Base-by-base conservation (phyloP, 2,329 filamentous ascomycete species). In the Fusarium citri region DNA sequence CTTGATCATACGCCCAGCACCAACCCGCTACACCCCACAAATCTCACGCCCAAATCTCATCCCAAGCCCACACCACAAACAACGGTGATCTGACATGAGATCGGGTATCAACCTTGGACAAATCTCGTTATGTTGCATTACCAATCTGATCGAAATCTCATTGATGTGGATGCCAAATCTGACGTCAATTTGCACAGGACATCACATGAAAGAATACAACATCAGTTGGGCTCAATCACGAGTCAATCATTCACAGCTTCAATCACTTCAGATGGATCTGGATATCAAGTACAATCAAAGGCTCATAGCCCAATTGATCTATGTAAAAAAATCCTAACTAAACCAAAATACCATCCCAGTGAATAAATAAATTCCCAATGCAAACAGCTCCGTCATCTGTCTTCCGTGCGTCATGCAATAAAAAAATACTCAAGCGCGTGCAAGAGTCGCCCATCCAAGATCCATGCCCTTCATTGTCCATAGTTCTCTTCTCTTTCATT, bases 341-440 rank as follows among this genome's bases (percentile, higher is more conserved):
- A 28, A 48, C 15, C 28, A 41, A 20, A 42, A 53, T 53, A 15
- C 20, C 45, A 5, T 54, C 43, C 49, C 63, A 56, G n/a, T 30
- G 7, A 30, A 30, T 30, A 30, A 55, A 45, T 28, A 63, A 58
- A 30, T 41, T 40, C 56, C 50, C 47, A 63, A 69, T 69, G 66
- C 66, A 69, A 69, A 69, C 43, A 70, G 56, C 66, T 70, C 62
- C 66, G 54, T 68, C 50, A 49, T 66, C 62, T 67, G 61, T 56
- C 60, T 45, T 69, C 55, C 68, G 64, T 70, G 63, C 58, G 49
- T 68, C 62, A 68, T 69, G 62, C 67, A 68, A 56, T 68, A 54
- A 59, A 28, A 37, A 60, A 30, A 23, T 54, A 43, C 60, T 64
- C 60, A n/a, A 64, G 60, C 60, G 59, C 20, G 49, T 64, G 60